Evolutionary conservation across 345 rosid species (phyloP), one percentile per base, ranked within the genome.

Genomic region (Hirschfeldia incana): DNA sequence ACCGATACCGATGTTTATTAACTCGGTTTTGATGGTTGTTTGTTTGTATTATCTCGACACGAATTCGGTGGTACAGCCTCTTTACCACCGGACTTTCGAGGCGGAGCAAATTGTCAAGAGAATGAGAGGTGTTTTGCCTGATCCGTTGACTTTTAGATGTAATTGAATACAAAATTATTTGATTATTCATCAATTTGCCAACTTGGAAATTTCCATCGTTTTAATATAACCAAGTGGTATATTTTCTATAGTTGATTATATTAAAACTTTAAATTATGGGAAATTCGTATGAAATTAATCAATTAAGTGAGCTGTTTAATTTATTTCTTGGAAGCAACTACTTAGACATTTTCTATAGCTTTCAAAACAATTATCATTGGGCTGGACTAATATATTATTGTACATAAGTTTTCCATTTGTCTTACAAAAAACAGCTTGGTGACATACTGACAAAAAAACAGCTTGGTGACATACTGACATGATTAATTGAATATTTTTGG

Each of bases 1-100:
- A 51, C 97, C 97, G 0, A 83, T 90, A 10, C 98, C 95, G 0
- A 90, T 91, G 97, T 85, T 90, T 76, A 55, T 85, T 28, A 82
- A 80, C 1, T 89, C 96, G 16, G 26, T 85, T 32, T 16, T 86
- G 26, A 83, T 87, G 83, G 92, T 88, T 0, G 5, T 75, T 0
- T 36, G 88, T 60, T 89, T 92, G 28, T 83, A 86, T 65, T 79
- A 12, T 71, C 86, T 87, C 16, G 96, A 90, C 74, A 44, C 71
- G 27, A 87, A 88, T 26, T 77, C 87, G 12, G 81, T 80, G 60
- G 89, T 85, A 8, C 80, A 80, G 63, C 92, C 91, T 8, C 71
- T 88, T 79, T 86, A 85, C 36, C 84, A 73, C 58, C 87, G 88
- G 73, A 46, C 26, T 36, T 78, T 84, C 28, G 61, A 37, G 39